Evolutionary conservation across 2,329 filamentous ascomycete genomes (phyloP).

Genomic region (Aspergillus cejpii): DNA sequence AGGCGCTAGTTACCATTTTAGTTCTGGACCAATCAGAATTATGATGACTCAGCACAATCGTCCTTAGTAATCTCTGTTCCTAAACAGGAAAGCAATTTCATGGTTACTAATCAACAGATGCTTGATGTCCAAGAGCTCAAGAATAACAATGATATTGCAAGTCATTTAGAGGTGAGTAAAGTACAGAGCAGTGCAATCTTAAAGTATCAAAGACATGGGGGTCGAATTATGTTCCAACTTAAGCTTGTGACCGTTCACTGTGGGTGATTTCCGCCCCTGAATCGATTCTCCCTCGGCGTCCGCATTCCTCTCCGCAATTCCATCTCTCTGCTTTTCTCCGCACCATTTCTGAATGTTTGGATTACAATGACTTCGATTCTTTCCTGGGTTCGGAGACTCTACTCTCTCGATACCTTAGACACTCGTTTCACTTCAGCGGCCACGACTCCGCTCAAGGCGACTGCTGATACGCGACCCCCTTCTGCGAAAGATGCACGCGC

Average conservation of each 20-base stretch:
- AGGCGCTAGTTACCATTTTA: neutral
- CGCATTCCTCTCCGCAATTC: slow-evolving; percentile 6
- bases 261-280: slow-evolving; percentile 16
- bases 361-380: slow-evolving; percentile 42
- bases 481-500: slow-evolving; percentile 34
- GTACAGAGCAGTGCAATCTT: too few relatives aligned
- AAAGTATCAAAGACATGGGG: too few relatives aligned
- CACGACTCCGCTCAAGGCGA: slow-evolving; percentile 57
- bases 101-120: too few relatives aligned
- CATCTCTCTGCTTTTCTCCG: slow-evolving; percentile 4
- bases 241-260: neutral
- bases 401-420: slow-evolving; percentile 62
- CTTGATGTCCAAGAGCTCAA: too few relatives aligned
- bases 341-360: slow-evolving; percentile 24
- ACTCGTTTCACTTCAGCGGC: slow-evolving; percentile 67
- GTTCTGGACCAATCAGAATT: neutral
- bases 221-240: neutral
- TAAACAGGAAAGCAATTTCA: too few relatives aligned
- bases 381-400: slow-evolving; percentile 48
- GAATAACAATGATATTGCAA: too few relatives aligned
- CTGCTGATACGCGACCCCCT: slow-evolving; percentile 46
- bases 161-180: too few relatives aligned
- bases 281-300: slow-evolving; percentile 10
- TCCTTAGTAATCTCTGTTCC: too few relatives aligned
- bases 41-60: too few relatives aligned